These are phyloP conservation scores for Alternaria consortialis DNA, from an alignment of 2,329 filamentous ascomycete genomes.

Conservation along the genomic window DNA sequence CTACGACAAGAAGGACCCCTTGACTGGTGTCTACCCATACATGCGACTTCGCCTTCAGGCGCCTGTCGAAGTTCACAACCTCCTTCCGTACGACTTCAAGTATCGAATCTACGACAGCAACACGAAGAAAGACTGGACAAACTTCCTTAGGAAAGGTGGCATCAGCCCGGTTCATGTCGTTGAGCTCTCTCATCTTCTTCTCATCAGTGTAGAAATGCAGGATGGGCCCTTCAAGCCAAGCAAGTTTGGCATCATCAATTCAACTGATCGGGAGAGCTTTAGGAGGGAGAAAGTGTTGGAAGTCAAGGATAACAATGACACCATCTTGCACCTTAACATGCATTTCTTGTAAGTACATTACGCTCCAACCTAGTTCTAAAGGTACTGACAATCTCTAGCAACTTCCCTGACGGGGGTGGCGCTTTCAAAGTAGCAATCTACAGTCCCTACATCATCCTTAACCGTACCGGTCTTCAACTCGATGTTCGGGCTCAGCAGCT, in stretches of 20 bases:
- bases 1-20: constrained; percentile 83
- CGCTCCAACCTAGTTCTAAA: neutral
- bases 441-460: constrained; percentile 92
- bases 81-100: constrained; percentile 97
- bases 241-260: constrained; percentile 97
- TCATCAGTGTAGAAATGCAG: constrained; percentile 95
- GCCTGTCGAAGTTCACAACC: constrained; percentile 91
- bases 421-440: constrained; percentile 96
- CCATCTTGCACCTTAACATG: constrained; percentile 81
- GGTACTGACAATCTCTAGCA: constrained; percentile 50
- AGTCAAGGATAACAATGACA: constrained; percentile 84
- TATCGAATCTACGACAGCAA: constrained; percentile 99
- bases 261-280: constrained; percentile 87
- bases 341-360: constrained; percentile 76
- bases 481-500: constrained; percentile 89
- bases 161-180: constrained; percentile 98
- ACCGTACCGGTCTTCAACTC: constrained; percentile 91
- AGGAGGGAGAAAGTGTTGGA: constrained; percentile 79
- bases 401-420: constrained; percentile 88
- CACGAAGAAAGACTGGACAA: constrained; percentile 98
- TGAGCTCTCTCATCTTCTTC: constrained; percentile 88
- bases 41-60: constrained; percentile 94
- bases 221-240: constrained; percentile 94
- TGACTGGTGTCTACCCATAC: constrained; percentile 87
- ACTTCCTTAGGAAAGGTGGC: constrained; percentile 95